phyloP scores from a whole-genome alignment of 1,284 basidiomycete species.

The Naganishia albida region DNA sequence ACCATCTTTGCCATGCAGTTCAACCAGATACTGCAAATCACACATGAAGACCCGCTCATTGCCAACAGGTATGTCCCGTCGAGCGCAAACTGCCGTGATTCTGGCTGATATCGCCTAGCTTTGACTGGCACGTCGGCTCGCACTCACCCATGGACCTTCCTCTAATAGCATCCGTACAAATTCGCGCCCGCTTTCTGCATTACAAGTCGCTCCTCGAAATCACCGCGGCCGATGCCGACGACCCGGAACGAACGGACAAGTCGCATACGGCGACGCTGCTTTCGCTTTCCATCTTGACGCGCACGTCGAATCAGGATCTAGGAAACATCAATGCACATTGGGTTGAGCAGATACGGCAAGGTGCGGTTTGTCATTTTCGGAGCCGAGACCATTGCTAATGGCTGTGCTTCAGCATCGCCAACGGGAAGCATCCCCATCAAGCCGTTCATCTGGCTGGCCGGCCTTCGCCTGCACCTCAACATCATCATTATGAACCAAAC shows the following conservation, averaged over 20 bases:
- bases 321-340: conserved; percentile 41
- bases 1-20: conserved; percentile 49
- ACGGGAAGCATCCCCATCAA: conserved; percentile 40
- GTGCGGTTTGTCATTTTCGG: conserved; percentile 32
- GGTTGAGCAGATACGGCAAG: conserved; percentile 45
- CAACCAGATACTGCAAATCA: conserved; percentile 44
- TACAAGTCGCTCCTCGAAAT: conserved; percentile 42
- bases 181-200: conserved; percentile 42
- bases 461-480: conserved; percentile 45
- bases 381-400: not conserved
- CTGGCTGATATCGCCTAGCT: conserved; percentile 36
- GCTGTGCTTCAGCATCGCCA: conserved; percentile 30
- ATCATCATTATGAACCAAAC: conserved; percentile 45
- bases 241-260: conserved; percentile 14
- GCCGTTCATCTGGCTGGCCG: conserved; percentile 42
- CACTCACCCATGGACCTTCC: conserved; percentile 41
- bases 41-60: conserved; percentile 42
- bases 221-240: conserved; percentile 25
- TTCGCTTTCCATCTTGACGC: conserved; percentile 40
- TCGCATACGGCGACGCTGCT: conserved; percentile 35
- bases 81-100: not conserved
- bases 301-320: conserved; percentile 45
- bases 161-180: conserved; percentile 42
- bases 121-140: conserved; percentile 32
- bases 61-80: conserved; percentile 35